These are phyloP conservation scores for Metschnikowia similis DNA, from an alignment of 805 yeast genomes.

Conservation along the genomic window DNA sequence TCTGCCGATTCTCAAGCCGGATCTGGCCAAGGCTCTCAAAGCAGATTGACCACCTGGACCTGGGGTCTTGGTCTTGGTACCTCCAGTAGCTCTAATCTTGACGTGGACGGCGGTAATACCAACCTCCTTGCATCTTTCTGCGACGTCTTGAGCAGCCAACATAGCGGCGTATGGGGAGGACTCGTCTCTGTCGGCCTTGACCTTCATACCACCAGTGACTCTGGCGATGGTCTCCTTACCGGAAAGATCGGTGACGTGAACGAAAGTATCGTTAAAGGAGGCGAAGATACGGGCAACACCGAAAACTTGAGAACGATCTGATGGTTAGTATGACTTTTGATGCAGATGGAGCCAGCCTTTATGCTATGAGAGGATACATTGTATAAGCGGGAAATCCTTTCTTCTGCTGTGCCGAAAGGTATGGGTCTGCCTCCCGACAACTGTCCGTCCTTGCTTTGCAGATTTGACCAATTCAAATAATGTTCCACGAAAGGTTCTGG, in stretches of 20 bases:
- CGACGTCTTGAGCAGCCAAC: constrained; percentile 99
- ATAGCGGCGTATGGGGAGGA: constrained; percentile 99
- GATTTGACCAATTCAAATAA: neutral
- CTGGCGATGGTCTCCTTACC: constrained; percentile 99
- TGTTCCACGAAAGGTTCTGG: neutral
- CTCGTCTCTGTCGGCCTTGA: constrained; percentile 99
- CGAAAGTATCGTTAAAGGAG: constrained; percentile 99
- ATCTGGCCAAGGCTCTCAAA: constrained; percentile 98
- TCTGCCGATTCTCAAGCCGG: constrained; percentile 99
- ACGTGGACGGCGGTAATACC: constrained; percentile 99
- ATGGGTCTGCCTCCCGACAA: too few relatives aligned
- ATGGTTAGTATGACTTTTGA: constrained; percentile 10
- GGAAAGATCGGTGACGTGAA: constrained; percentile 97
- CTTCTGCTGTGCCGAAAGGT: too few relatives aligned
- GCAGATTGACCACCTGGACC: constrained; percentile 99
- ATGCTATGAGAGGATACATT: too few relatives aligned
- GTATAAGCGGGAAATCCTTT: too few relatives aligned
- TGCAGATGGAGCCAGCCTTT: neutral
- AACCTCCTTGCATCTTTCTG: constrained; percentile 97
- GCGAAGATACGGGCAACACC: constrained; percentile 99
- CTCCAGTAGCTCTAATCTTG: constrained; percentile 99
- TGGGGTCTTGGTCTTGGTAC: constrained; percentile 99
- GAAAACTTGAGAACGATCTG: constrained; percentile 92
- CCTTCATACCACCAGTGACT: constrained; percentile 99
- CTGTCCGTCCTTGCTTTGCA: too few relatives aligned